phyloP scores from a whole-genome alignment of 495 filamentous ascomycete genomes.

The Lindgomyces ingoldianus region DNA sequence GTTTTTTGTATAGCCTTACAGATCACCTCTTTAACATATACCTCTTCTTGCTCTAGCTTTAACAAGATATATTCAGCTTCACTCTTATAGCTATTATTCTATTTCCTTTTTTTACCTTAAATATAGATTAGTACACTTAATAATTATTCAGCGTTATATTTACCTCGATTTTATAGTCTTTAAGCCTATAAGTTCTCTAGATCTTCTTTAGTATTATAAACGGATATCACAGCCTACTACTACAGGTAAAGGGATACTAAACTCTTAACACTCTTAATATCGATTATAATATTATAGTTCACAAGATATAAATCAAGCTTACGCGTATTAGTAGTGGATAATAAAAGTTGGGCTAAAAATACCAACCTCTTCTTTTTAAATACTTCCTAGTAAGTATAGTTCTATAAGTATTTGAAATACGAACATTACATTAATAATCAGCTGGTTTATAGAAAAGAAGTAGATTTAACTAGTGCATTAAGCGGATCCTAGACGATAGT shows the following conservation, averaged over 20 bases:
- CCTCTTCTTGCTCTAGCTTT: slow-evolving; percentile 17
- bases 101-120: slow-evolving; percentile 13
- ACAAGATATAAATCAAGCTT: slow-evolving; percentile 11
- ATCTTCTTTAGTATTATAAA: slow-evolving; percentile 12
- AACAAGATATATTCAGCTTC: slow-evolving; percentile 7
- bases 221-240: too few species aligned
- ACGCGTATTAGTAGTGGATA: slow-evolving; percentile 13
- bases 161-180: slow-evolving; percentile 14
- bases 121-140: slow-evolving; percentile 6
- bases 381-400: too few species aligned
- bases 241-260: too few species aligned
- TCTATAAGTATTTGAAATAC: too few species aligned
- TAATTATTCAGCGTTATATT: slow-evolving; percentile 1
- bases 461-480: too few species aligned
- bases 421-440: too few species aligned
- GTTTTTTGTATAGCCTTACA: slow-evolving; percentile 15
- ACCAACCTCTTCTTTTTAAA: too few species aligned
- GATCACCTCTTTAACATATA: slow-evolving; percentile 17
- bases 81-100: slow-evolving; percentile 5
- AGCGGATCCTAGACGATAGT: too few species aligned
- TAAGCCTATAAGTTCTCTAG: slow-evolving; percentile 16
- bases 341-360: too few species aligned
- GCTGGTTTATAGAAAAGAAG: too few species aligned
- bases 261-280: slow-evolving; percentile 18
- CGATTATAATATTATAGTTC: slow-evolving; percentile 6